phyloP scores from a whole-genome alignment of 164 flowering plant genomes.

The Malania oleifera region DNA sequence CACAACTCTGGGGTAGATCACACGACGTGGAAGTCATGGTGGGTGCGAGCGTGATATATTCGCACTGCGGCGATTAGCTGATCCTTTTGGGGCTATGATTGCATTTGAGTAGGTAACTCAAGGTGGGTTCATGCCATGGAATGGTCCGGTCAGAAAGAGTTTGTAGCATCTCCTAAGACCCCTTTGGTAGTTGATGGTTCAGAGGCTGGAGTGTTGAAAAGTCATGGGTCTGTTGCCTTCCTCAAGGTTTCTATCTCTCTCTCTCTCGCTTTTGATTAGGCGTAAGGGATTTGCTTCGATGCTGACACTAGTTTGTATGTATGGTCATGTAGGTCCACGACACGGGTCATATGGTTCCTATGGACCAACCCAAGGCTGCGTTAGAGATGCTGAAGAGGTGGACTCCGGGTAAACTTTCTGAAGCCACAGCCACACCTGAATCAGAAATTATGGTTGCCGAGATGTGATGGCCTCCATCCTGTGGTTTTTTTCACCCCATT shows the following conservation, averaged over 20 bases:
- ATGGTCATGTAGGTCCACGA: constrained; percentile 53
- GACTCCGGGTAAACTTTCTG: constrained; percentile 46
- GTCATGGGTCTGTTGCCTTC: constrained; percentile 70
- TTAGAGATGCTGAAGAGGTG: constrained; percentile 88
- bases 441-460: constrained; percentile 33
- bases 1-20: no score
- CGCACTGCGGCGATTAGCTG: no score
- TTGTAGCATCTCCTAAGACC: constrained; percentile 38
- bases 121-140: constrained; percentile 94
- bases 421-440: constrained; percentile 13
- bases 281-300: background rate
- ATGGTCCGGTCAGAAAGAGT: constrained; percentile 78
- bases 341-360: constrained; percentile 96
- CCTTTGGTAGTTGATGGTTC: constrained; percentile 62
- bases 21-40: no score
- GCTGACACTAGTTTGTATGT: background rate
- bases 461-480: constrained; percentile 22
- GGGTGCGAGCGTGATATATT: no score
- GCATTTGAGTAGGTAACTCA: constrained; percentile 43
- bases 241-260: constrained; percentile 52
- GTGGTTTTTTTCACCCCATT: background rate
- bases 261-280: background rate
- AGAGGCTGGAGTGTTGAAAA: constrained; percentile 71
- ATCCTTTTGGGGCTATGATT: background rate
- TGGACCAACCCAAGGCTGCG: constrained; percentile 93